Conservation (phyloP, 176 grass and related monocot genomes). For the Guadua angustifolia region DNA sequence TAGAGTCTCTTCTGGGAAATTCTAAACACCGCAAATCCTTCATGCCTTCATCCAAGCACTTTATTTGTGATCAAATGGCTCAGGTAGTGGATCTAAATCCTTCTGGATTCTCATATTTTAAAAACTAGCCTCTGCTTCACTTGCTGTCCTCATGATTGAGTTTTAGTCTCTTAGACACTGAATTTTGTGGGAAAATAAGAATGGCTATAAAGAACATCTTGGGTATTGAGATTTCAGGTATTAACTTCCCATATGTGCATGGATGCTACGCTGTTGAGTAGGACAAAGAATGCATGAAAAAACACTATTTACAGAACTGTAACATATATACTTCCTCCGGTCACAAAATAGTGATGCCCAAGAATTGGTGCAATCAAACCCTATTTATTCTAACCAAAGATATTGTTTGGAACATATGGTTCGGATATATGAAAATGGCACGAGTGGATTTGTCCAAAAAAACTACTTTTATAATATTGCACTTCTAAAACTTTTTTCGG, state of each 20-base stretch:
- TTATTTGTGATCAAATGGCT: constrained; percentile 7
- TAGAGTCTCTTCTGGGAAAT: not conserved
- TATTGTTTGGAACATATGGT: too few relatives aligned
- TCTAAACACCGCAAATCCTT: not conserved
- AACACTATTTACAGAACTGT: not conserved
- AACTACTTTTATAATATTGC: too few relatives aligned
- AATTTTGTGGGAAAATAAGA: constrained; percentile 23
- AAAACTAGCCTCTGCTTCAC: not conserved
- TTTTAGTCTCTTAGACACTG: not conserved
- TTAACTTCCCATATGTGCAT: not conserved
- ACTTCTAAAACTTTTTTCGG: too few relatives aligned
- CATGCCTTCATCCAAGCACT: constrained; percentile 14
- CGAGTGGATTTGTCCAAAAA: too few relatives aligned
- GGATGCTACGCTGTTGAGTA: not conserved
- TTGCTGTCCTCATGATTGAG: constrained; percentile 3
- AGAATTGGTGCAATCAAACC: too few relatives aligned
- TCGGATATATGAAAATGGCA: too few relatives aligned
- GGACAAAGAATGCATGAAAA: not conserved
- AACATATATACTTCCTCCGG: not conserved
- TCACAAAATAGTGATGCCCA: too few relatives aligned
- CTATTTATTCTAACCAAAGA: too few relatives aligned
- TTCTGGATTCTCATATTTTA: not conserved
- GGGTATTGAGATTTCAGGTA: not conserved
- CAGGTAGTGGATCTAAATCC: not conserved
- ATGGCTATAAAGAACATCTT: not conserved